Base-by-base conservation (phyloP, 768 basidiomycete genomes). In the Termitomyces sp. region DNA sequence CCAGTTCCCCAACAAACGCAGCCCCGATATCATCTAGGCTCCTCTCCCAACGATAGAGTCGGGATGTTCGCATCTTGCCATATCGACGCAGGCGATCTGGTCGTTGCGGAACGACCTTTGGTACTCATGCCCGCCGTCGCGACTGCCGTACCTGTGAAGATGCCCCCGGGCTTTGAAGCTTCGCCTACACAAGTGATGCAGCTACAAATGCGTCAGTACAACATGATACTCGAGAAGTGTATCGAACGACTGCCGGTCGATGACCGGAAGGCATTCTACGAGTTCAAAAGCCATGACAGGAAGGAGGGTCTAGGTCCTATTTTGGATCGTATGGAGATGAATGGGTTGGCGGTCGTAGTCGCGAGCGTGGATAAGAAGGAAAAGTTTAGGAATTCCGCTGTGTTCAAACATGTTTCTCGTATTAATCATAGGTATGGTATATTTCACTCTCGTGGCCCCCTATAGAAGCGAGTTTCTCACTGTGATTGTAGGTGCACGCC, bases 251-350 rank as follows among this genome's bases (percentile, higher is more conserved):
- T 76, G 71, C 4, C 50, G 29, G 63, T 56, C 12, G 66, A 70
- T 6, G 50, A 65, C 20, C 59, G 65, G 43, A 62, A 54, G 17
- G 68, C 66, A 10, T 74, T 68, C 31, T 64, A 69, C 57, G 68
- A 52, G 10, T 64, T 77, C 20, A 56, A 56, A 14, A 74, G 74
- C 45, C 63, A 60, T 40, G 71, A 73, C 37, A 59, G 62, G 12
- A 61, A 69, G 10, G 74, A 75, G 59, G 74, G 74, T 4, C 71
- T 69, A 32, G 74, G 74, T 1, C 74, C 72, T 0, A 59, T 75
- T 29, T 34, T 60, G 10, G 72, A 72, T 4, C 66, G 69, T 7
- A 58, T 70, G 10, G 63, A 73, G 10, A 76, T 74, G 3, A 76
- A 75, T 38, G 70, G 60, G 7, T 63, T 69, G 56, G 60, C 60